Base-by-base conservation (phyloP, 2,329 filamentous ascomycete species). In the Chaetomiaceae sp. region DNA sequence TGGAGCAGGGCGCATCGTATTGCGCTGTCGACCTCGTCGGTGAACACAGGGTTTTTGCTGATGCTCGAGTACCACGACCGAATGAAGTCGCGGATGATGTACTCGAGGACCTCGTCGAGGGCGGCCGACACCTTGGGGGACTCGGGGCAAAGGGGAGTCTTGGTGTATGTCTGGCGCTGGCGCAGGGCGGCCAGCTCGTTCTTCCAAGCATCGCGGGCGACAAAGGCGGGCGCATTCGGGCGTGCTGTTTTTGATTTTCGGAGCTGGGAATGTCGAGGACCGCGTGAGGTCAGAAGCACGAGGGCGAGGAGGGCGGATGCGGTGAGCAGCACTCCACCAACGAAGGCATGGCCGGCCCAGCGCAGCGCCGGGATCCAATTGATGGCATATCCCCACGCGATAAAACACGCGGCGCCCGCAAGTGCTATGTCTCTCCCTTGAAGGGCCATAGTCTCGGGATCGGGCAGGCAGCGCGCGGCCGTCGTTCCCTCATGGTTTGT, bases 51-150 rank as follows among this genome's bases (percentile, higher is more conserved):
- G 62, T 86, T 89, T 56, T 76, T 78, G 71, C 89, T 96, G 64
- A 99, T 96, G 62, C 83, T 80, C 27, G 77, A 78, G 68, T 96
- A 97, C 93, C 93, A 99, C 41, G 85, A 85, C 51, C 79, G 81
- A 51, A 99, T 82, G 65, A 95, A 96, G 66, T 96, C 89, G 57
- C 87, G 80, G 57, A 89, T 70, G 46, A 95, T 80, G 46, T 90
- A 73, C 44, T 85, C 30, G 39, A 99, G 77, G 27, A 97, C 70
- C 46, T 83, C 79, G 68, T 96, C 89, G 57, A 97, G 72, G 40
- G 86, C 86, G 60, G 84, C 80, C 12, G 90, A 95, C 48, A 97
- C 82, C 52, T 83, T 78, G 59, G 85, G 82, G 17, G 88, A 91
- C 47, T 85, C 78, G 51, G 86, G 80, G 63, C 89, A 89, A 55